Evolutionary conservation across 2,329 filamentous ascomycete genomes (phyloP), one percentile per base, ranked within the genome.

Genomic region (Fusarium sambucinum): DNA sequence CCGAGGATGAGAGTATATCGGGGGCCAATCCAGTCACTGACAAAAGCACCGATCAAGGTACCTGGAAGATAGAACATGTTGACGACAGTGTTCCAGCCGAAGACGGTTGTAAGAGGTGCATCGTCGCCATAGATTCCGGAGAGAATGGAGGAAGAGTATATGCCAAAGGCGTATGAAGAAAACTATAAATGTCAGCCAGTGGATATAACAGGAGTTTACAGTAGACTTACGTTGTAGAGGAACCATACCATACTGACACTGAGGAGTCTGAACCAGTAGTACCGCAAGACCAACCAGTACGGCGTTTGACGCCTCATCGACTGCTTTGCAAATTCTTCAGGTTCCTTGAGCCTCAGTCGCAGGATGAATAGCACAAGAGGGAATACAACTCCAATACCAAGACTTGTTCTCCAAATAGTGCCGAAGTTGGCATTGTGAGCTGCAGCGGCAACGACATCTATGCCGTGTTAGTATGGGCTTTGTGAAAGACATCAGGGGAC

Each of bases 41-140:
- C 81, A 57, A 92, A 92, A 1, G 92, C 91, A 21, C 94, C 94
- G 5, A 91, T 79, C 53, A 94, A 83, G 25, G 92, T 92, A 2
- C 94, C 94, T 0, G 93, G 94, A 48, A 97, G 86, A 78, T 96
- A 96, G 79, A 97, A 97, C 66, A 93, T 82, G 77, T 96, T 97
- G 81, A 96, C 89, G 41, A 97, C 86, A 0, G 91, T 93, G 76
- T 93, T 94, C 93, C 93, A 97, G 40, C 93, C 94, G 64, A 97
- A 94, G 13, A 89, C 82, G 66, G 91, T 91, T 75, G 92, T 95
- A 3, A 97, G 81, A 0, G 90, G 86, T 0, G 87, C 83, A 6
- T 77, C 72, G 0, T 83, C 74, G 12, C 87, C 86, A 41, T 90
- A 88, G 29, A 93, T 86, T 61, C 87, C 89, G 38, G 82, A 77